Conservation (phyloP, 208 protist species). For the Histomonas meleagridis region DNA sequence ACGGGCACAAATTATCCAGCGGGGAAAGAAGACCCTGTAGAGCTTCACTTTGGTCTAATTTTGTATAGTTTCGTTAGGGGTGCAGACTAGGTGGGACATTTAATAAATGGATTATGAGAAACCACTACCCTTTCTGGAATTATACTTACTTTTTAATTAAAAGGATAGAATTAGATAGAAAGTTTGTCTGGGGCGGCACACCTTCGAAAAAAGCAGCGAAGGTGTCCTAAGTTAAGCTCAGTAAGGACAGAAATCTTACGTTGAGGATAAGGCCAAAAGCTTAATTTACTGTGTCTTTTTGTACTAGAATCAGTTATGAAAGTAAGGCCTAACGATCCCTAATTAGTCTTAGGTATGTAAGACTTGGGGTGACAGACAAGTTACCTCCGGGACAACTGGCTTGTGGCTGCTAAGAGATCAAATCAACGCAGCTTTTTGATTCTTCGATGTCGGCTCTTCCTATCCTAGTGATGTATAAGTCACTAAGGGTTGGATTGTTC, state of each 20-base stretch:
- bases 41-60: constrained; percentile 65
- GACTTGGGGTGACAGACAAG: not conserved
- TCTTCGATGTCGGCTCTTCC: constrained; percentile 65
- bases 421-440: constrained; percentile 63
- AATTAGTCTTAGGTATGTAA: too few relatives aligned
- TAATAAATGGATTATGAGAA: constrained; percentile 59
- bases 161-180: constrained; percentile 54
- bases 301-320: constrained; percentile 63
- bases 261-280: constrained; percentile 65
- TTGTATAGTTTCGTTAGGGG: constrained; percentile 55
- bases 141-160: constrained; percentile 55
- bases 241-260: constrained; percentile 64
- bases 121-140: constrained; percentile 61
- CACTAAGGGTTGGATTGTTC: constrained; percentile 51
- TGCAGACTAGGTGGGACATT: constrained; percentile 64
- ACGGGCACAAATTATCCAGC: constrained; percentile 56
- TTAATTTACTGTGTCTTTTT: constrained; percentile 65
- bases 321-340: constrained; percentile 67
- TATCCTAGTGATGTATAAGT: constrained; percentile 63
- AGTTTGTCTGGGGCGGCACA: constrained; percentile 67
- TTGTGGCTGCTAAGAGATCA: constrained; percentile 64
- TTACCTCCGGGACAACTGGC: constrained; percentile 47
- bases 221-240: constrained; percentile 64
- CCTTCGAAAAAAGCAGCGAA: constrained; percentile 64
- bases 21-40: constrained; percentile 69